These are phyloP conservation scores for Colletotrichum eremochloae DNA, from an alignment of 2,329 filamentous ascomycete species.

Conservation along the genomic window DNA sequence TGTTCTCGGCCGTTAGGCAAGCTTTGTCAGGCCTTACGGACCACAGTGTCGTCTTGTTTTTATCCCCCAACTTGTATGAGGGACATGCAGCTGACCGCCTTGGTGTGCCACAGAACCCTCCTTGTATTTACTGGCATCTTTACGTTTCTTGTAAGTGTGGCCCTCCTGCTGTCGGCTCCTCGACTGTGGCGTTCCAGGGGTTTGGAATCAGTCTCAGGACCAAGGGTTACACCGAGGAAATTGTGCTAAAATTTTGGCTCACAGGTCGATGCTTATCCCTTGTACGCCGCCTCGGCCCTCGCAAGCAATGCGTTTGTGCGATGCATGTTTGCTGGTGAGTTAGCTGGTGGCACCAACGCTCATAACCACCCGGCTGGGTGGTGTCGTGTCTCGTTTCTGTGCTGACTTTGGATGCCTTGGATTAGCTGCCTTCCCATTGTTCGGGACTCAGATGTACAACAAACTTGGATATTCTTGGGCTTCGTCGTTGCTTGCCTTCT, in stretches of 20 bases:
- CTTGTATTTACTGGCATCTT: conserved; percentile 88
- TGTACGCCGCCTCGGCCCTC: conserved; percentile 82
- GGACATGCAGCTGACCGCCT: conserved; percentile 50
- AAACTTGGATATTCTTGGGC: conserved; percentile 79
- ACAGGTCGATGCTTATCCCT: conserved; percentile 80
- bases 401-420: conserved; percentile 26
- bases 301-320: conserved; percentile 87
- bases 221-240: conserved; percentile 27
- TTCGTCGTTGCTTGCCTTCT: conserved; percentile 70
- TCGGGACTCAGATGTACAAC: conserved; percentile 80
- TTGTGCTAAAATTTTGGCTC: conserved; percentile 43
- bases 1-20: conserved; percentile 46
- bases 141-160: conserved; percentile 81
- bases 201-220: conserved; percentile 37
- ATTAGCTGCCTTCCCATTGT: conserved; percentile 79
- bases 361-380: conserved; percentile 45
- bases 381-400: conserved; percentile 22
- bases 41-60: conserved; percentile 47
- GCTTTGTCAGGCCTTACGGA: conserved; percentile 49
- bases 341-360: conserved; percentile 30
- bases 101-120: conserved; percentile 69
- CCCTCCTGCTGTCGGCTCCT: conserved; percentile 13
- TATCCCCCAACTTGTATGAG: conserved; percentile 45
- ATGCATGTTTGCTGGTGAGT: conserved; percentile 78
- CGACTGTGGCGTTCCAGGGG: conserved; percentile 38